Percentiles rank a stretch among this genome's conserved stretches.
phyloP scores from a whole-genome alignment of 176 grass and related monocot species.

The Oryza officinalis region DNA sequence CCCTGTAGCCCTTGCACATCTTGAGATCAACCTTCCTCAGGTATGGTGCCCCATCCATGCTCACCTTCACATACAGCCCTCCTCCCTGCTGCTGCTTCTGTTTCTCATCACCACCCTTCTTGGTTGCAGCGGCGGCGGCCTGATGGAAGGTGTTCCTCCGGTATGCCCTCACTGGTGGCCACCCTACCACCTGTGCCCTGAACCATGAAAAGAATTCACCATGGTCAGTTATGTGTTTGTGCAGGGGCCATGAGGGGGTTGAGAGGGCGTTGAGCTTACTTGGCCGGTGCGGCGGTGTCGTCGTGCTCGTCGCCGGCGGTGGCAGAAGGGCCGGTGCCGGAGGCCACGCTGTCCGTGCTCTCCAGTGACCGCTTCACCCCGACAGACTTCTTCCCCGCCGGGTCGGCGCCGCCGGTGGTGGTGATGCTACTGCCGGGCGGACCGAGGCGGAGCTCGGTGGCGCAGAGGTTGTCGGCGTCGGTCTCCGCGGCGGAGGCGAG shows the following conservation, averaged over 20 bases:
- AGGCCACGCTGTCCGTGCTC: slow-evolving; percentile 27
- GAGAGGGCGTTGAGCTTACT: slow-evolving; percentile 52
- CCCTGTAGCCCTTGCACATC: slow-evolving; percentile 73
- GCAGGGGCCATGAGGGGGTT: not conserved
- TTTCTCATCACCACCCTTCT: slow-evolving; percentile 38
- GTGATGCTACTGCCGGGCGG: slow-evolving; percentile 41
- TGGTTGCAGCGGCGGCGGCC: not conserved
- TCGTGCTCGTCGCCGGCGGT: slow-evolving; percentile 21
- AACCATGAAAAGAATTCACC: not conserved
- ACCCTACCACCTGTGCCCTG: slow-evolving; percentile 81
- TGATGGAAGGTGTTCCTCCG: slow-evolving; percentile 69
- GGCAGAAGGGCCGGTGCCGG: slow-evolving; percentile 18
- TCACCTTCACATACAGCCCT: slow-evolving; percentile 77
- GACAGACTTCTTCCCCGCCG: slow-evolving; percentile 21
- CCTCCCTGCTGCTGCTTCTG: slow-evolving; percentile 38
- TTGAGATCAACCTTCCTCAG: slow-evolving; percentile 87
- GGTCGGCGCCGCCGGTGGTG: slow-evolving; percentile 1
- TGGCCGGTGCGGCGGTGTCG: slow-evolving; percentile 22
- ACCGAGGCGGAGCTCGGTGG: slow-evolving; percentile 85
- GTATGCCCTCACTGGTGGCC: slow-evolving; percentile 83
- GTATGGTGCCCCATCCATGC: slow-evolving; percentile 95
- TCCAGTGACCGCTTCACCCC: slow-evolving; percentile 43
- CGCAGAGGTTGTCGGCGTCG: slow-evolving; percentile 61
- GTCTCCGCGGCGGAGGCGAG: slow-evolving; percentile 29
- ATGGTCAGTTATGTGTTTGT: not conserved